phyloP scores from a whole-genome alignment of 2,329 filamentous ascomycete species.

The Sordariomycetes sp. region DNA sequence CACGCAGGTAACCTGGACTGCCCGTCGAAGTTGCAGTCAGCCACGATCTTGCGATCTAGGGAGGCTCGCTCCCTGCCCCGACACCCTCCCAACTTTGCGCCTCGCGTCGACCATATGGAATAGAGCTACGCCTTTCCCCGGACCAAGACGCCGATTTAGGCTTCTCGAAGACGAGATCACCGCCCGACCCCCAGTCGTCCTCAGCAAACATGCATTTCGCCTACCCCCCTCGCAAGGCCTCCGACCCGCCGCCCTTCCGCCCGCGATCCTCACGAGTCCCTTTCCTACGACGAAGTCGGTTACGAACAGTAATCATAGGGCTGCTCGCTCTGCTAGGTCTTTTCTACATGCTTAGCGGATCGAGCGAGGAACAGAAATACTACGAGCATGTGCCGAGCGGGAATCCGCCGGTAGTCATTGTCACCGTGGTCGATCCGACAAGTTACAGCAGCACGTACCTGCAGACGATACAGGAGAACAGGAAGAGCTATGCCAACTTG shows the following conservation, averaged over 20 bases:
- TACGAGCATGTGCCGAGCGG: constrained; percentile 36
- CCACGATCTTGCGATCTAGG: too few species aligned
- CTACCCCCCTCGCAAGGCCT: constrained; percentile 76
- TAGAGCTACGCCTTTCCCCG: too few species aligned
- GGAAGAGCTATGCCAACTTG: constrained; percentile 72
- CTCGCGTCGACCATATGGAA: too few species aligned
- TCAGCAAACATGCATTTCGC: constrained; percentile 73
- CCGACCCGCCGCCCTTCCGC: constrained; percentile 63
- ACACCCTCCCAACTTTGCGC: too few species aligned
- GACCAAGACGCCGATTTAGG: too few species aligned
- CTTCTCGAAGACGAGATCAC: too few species aligned
- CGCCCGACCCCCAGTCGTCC: too few species aligned
- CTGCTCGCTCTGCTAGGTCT: constrained; percentile 45
- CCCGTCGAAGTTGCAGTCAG: too few species aligned
- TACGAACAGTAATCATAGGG: constrained; percentile 48
- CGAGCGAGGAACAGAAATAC: constrained; percentile 17
- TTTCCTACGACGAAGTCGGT: constrained; percentile 49
- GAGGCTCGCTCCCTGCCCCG: too few species aligned
- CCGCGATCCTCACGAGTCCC: constrained; percentile 46
- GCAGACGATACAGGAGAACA: constrained; percentile 69
- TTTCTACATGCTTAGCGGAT: constrained; percentile 48
- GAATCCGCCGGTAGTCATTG: constrained; percentile 60
- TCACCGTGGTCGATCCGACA: constrained; percentile 71
- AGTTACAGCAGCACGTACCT: constrained; percentile 58
- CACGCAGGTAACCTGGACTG: too few species aligned